Evolutionary conservation across 2,329 filamentous ascomycete species (phyloP), one percentile per base, ranked within the genome.

Genomic region (Pestalotiopsis fici): DNA sequence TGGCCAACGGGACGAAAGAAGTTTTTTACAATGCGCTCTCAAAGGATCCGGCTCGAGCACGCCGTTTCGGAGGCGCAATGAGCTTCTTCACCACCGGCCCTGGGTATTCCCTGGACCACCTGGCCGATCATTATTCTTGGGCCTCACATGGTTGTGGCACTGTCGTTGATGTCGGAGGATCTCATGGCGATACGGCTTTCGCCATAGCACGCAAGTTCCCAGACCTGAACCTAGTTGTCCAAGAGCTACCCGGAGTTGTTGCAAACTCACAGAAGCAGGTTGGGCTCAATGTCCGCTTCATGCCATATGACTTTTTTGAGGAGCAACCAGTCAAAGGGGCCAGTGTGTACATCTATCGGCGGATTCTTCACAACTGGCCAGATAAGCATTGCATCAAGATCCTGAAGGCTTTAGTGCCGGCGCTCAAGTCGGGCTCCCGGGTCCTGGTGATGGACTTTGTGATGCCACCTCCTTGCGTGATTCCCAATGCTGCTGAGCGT

Each of bases 311-410:
- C 25, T 59, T 59, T 15, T 59, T 18, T 71, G 68, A 77, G 9
- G 76, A 78, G 2, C 82, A 84, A 68, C 80, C 79, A 3, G 69
- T 81, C 3, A 64, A 71, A 12, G 69, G 66, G 2, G 82, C 78
- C 2, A 78, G 78, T 39, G 74, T 80, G 28, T 84, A 83, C 70
- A 70, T 83, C 35, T 74, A 83, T 64, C 79, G 81, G 23, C 74
- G 77, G 69, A 82, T 84, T 43, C 72, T 85, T 18, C 82, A 85
- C 67, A 81, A 84, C 72, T 84, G 81, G 81, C 75, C 80, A 0
- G 81, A 83, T 50, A 74, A 74, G 9, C 72, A 79, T 54, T 70
- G 71, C 1, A 64, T 74, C 18, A 69, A 69, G 31, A 80, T 81
- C 18, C 68, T 75, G 7, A 74, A 72, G 64, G 74, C 74, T 59